A percentile compares a stretch with the other conserved stretches of the same genome.
phyloP scores from a whole-genome alignment of 78 protist species.

The Salpingoeca rosetta region DNA sequence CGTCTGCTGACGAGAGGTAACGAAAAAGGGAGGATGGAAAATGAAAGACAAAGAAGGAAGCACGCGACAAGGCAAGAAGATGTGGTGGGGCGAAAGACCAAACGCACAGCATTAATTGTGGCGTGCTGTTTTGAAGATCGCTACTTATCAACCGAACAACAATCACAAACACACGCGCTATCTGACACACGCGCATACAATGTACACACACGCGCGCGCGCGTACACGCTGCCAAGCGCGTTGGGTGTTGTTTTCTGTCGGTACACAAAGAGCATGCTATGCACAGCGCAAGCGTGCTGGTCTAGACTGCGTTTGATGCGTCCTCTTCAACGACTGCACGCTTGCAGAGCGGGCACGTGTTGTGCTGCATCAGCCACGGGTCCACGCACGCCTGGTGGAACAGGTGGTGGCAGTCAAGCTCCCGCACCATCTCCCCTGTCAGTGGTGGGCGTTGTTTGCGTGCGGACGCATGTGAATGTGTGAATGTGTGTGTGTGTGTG shows the following conservation, averaged over 20 bases:
- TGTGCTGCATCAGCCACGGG: conserved; percentile 25
- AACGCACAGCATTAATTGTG: neutral
- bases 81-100: neutral
- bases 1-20: too few species aligned
- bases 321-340: neutral
- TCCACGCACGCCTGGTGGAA: conserved; percentile 42
- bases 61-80: neutral
- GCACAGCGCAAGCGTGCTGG: neutral
- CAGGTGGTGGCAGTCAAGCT: conserved; percentile 37
- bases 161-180: neutral
- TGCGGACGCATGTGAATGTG: neutral
- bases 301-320: neutral
- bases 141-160: too few species aligned
- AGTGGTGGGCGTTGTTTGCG: neutral
- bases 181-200: neutral
- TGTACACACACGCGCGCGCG: neutral
- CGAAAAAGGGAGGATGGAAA: neutral
- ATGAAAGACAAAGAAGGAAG: too few species aligned
- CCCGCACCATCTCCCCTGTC: conserved; percentile 12
- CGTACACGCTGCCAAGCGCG: neutral
- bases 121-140: too few species aligned
- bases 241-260: neutral
- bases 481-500: neutral
- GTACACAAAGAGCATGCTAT: neutral
- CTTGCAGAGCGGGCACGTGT: conserved; percentile 7